These are phyloP conservation scores for Pseudogymnoascus sp. DNA, from an alignment of 2,329 filamentous ascomycete species.

Conservation along the genomic window DNA sequence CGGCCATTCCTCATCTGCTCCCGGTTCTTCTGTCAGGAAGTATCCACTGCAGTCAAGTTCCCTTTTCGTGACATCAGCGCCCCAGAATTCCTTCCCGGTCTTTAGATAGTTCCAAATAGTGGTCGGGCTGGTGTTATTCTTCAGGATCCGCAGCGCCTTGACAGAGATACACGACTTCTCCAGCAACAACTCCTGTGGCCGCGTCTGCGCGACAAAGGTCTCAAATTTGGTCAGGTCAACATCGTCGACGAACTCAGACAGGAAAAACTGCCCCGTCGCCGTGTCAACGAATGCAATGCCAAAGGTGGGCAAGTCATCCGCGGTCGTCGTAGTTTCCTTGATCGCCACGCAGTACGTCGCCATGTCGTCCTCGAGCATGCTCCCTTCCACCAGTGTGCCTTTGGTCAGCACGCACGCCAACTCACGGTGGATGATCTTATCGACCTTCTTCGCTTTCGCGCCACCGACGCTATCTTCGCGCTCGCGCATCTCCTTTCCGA, in stretches of 20 bases:
- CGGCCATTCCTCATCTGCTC: slow-evolving; percentile 61
- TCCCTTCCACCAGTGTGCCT: slow-evolving; percentile 86
- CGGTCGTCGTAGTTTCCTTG: slow-evolving; percentile 59
- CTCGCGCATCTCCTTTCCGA: slow-evolving; percentile 98
- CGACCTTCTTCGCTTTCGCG: slow-evolving; percentile 50
- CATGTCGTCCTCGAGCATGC: slow-evolving; percentile 97
- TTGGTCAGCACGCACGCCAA: slow-evolving; percentile 83
- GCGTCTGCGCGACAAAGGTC: slow-evolving; percentile 87
- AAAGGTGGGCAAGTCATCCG: slow-evolving; percentile 70
- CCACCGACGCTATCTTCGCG: slow-evolving; percentile 48
- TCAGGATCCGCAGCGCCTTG: slow-evolving; percentile 86
- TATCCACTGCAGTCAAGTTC: slow-evolving; percentile 76
- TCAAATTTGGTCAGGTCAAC: slow-evolving; percentile 93
- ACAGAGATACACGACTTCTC: slow-evolving; percentile 81
- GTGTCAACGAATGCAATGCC: slow-evolving; percentile 92
- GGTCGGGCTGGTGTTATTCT: slow-evolving; percentile 86
- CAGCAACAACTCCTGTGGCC: slow-evolving; percentile 77
- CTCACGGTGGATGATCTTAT: slow-evolving; percentile 90
- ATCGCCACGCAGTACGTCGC: slow-evolving; percentile 93
- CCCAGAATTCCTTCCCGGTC: slow-evolving; percentile 81
- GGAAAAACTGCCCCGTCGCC: slow-evolving; percentile 86
- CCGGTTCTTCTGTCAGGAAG: slow-evolving; percentile 52
- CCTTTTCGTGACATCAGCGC: slow-evolving; percentile 68
- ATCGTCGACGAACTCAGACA: slow-evolving; percentile 90
- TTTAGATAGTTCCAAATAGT: slow-evolving; percentile 96